Base-by-base conservation (phyloP, 1,284 basidiomycete genomes). In the Trametes polyzona region DNA sequence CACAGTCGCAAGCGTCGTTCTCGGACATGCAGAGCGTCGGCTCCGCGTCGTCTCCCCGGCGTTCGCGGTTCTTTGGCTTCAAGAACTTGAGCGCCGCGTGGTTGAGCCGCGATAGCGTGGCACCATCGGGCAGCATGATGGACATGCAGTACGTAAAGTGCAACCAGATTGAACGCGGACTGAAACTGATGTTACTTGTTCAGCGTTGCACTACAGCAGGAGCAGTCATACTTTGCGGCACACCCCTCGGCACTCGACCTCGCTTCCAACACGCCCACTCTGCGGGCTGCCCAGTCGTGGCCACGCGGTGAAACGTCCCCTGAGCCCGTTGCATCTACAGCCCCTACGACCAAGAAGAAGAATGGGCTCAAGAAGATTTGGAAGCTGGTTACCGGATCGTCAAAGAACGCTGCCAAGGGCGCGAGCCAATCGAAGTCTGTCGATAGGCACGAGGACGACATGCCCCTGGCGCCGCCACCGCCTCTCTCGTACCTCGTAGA, bases 71-170 rank as follows among this genome's bases (percentile, higher is more conserved):
- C 78, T 93, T 95, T 69, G 90, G 89, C 2, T 85, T 91, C 69
- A 87, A 83, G 73, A 91, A 92, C 63, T 78, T 89, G 57, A 90
- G 87, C 58, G 78, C 86, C 49, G 86, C 86, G 6, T 91, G 87
- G 83, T 78, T 82, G 62, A 92, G 90, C 69, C 85, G 86, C 64
- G 89, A 91, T 56, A 92, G 90, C 67, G 74, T 93, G 42, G 87
- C 89, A 1, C 79, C 82, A 16, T 90, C 90, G 27, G 93, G 92
- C 6, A 92, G 93, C 69, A 93, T 95, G 92, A 79, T 95, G 69
- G 91, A 95, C 71, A 95, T 95, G 93, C 93, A 95, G 93, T 95
- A 75, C 68, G 92, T 88, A 21, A 51, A 42, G 47, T 30, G 32
- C 36, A 42, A 57, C 43, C 39, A 16, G 30, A 37, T 26, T 9